Evolutionary conservation across 2,329 filamentous ascomycete genomes (phyloP), one percentile per base, ranked within the genome.

Genomic region (Colletotrichum tropicicola): DNA sequence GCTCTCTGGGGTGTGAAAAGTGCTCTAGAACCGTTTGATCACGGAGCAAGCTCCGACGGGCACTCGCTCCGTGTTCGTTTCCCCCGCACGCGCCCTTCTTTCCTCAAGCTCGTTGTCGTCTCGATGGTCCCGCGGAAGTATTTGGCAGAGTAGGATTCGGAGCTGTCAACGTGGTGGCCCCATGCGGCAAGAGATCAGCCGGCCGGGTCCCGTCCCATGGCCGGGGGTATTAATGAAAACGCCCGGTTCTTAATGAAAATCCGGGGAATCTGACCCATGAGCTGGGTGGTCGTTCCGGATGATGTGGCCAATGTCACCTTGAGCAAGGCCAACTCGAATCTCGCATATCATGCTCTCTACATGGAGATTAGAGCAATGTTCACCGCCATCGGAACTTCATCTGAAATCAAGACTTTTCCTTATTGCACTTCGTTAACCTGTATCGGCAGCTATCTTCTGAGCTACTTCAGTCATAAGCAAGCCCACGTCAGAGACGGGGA

Each of bases 361-460:
- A n/a, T n/a, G 32, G 12, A 13, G 12, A 35, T 13, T 13, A 13
- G 10, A 5, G 13, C 4, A 4, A 35, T 35, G 6, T n/a, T 21
- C 37, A 21, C 15, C 2, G 37, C 15, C 6, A 3, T 3, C n/a
- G 17, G 17, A 21, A 3, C 13, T 13, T 21, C n/a, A n/a, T 25
- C 13, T 44, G 15, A 57, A 57, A 58, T 17, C 44, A 63, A 41
- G 32, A 39, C 45, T 63, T 63, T 52, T 48, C 32, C n/a, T 58
- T 47, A 59, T 53, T 58, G 37, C 21, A 43, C 45, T 53, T 64
- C 30, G 39, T 39, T 39, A 53, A 23, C 30, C 52, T 52, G 19
- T 51, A 21, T 27, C 59, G 23, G 37, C 53, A 53, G 19, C 32
- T 44, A 41, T 21, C 55, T 25, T 30, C n/a, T 23, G 19, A 27